Percentiles rank a stretch among this genome's conserved stretches.
phyloP scores from a whole-genome alignment of 2,329 filamentous ascomycete species.

The Ceratocystis eucalypticola region DNA sequence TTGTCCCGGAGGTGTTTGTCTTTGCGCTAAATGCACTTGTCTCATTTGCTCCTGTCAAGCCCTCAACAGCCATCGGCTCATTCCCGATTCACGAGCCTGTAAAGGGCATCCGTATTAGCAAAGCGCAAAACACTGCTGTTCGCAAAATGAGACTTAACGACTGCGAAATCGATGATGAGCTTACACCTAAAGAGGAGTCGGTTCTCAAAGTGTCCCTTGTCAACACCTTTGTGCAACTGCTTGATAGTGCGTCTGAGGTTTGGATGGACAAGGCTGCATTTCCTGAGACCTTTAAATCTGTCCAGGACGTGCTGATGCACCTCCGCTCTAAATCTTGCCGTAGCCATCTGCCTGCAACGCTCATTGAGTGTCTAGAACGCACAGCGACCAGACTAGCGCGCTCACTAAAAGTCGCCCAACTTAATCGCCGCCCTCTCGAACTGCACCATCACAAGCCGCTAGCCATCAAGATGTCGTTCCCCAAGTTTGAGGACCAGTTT shows the following conservation, averaged over 20 bases:
- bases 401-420: conserved; percentile 47
- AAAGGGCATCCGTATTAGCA: conserved; percentile 36
- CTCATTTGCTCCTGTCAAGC: conserved; percentile 46
- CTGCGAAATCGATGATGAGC: conserved; percentile 29
- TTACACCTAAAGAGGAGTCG: conserved; percentile 24
- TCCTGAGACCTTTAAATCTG: conserved; percentile 45
- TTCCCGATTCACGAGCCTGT: conserved; percentile 50
- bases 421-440: conserved; percentile 62
- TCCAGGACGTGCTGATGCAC: conserved; percentile 48
- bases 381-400: conserved; percentile 35
- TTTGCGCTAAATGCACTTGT: conserved; percentile 64
- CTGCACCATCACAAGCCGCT: conserved; percentile 82
- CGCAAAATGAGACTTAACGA: conserved; percentile 48
- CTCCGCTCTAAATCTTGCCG: conserved; percentile 35
- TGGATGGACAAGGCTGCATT: conserved; percentile 67
- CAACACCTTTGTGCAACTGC: conserved; percentile 48
- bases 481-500: conserved; percentile 92
- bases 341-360: conserved; percentile 26
- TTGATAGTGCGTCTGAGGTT: conserved; percentile 54
- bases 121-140: conserved; percentile 29
- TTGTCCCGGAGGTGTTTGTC: conserved; percentile 76
- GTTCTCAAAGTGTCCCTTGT: conserved; percentile 45
- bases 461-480: conserved; percentile 74
- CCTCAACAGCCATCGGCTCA: conserved; percentile 34
- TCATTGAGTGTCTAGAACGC: conserved; percentile 32